Percentiles rank a stretch among this genome's conserved stretches.
phyloP scores from a whole-genome alignment of 208 protist genomes.

The Leishmania gerbilli region DNA sequence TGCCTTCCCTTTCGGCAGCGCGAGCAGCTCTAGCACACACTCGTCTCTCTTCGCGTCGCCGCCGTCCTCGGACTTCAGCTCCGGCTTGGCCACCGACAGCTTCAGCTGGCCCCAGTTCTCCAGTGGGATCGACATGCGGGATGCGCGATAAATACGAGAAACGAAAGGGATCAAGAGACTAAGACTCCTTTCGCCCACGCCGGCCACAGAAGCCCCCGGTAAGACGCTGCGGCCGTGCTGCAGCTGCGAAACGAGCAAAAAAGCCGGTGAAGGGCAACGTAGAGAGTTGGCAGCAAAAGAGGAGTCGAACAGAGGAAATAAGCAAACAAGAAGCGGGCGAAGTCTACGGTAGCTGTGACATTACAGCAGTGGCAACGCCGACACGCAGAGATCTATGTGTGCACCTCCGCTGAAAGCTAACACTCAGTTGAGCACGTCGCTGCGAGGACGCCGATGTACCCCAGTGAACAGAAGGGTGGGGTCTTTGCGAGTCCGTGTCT shows the following conservation, averaged over 20 bases:
- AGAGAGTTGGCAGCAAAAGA: too few relatives aligned
- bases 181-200: neutral
- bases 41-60: constrained; percentile 25
- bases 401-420: neutral
- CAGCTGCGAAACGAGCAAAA: neutral
- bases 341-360: neutral
- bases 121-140: constrained; percentile 40
- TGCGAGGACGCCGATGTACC: neutral
- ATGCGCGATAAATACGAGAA: neutral
- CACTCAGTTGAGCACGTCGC: too few relatives aligned
- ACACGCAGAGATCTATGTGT: neutral
- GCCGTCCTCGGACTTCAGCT: constrained; percentile 34
- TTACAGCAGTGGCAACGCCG: neutral
- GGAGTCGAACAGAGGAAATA: neutral
- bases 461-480: neutral
- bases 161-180: neutral
- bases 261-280: neutral
- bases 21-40: constrained; percentile 46
- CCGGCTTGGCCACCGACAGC: constrained; percentile 23
- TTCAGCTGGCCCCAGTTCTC: constrained; percentile 87
- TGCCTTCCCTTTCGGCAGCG: constrained; percentile 58
- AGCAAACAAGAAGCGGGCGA: neutral
- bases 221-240: neutral
- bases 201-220: neutral
- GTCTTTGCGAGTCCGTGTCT: neutral